A percentile compares a stretch with the other conserved stretches of the same genome.
Evolutionary conservation across 2,329 filamentous ascomycete genomes (phyloP).

Genomic region (Sclerotinia minor): DNA sequence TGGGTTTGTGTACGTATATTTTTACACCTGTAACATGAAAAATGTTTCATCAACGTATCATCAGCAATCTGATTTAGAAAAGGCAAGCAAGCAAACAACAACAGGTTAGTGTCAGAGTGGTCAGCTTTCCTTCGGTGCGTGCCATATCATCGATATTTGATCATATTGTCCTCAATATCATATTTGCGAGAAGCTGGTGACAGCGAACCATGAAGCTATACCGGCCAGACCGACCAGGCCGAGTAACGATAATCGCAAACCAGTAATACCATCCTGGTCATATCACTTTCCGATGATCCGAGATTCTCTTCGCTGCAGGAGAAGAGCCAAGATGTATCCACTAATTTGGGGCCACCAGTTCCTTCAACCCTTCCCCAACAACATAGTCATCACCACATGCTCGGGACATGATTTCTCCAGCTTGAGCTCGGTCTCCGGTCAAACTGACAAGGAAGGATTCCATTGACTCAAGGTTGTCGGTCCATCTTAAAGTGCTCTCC

Average conservation of each 20-base stretch:
- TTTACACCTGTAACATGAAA: constrained; percentile 14
- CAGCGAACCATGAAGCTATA: constrained; percentile 18
- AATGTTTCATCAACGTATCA: constrained; percentile 15
- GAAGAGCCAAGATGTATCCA: background rate
- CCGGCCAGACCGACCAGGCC: constrained; percentile 12
- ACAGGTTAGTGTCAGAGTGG: background rate
- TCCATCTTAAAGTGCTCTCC: constrained; percentile 39
- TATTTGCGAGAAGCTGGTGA: constrained; percentile 7
- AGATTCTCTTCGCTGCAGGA: constrained; percentile 23
- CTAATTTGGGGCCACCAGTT: constrained; percentile 34
- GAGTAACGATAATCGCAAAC: constrained; percentile 19
- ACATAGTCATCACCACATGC: constrained; percentile 52
- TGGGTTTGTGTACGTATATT: background rate
- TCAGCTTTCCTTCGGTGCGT: background rate
- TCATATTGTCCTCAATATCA: constrained; percentile 14
- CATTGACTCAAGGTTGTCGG: constrained; percentile 41
- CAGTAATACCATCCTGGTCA: constrained; percentile 4
- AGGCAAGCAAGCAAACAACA: background rate
- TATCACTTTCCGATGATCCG: constrained; percentile 3
- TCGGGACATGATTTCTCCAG: constrained; percentile 42
- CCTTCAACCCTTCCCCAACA: constrained; percentile 49
- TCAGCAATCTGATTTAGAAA: background rate
- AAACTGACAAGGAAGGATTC: constrained; percentile 37
- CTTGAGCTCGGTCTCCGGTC: constrained; percentile 42
- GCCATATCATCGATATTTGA: constrained; percentile 8